phyloP scores from a whole-genome alignment of 192 early-diverging fungal genomes.

The Linnemannia schmuckeri region DNA sequence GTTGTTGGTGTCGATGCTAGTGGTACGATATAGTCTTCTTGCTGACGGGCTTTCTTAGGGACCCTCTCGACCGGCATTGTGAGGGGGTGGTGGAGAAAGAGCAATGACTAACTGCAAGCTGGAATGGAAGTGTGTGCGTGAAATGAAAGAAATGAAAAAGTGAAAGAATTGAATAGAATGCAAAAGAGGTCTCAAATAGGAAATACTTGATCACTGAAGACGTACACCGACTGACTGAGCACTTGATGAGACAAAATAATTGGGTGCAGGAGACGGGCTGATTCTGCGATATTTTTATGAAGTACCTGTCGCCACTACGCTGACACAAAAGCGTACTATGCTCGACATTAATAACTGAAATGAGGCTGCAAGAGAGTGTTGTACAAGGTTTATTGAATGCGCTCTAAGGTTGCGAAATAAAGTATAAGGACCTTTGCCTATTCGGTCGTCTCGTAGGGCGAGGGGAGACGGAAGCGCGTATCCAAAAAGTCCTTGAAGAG shows the following conservation, averaged over 20 bases:
- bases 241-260: too few species aligned
- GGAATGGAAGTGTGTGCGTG: neutral
- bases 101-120: neutral
- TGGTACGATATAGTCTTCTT: neutral
- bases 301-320: too few species aligned
- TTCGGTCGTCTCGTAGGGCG: slow-evolving; percentile 25
- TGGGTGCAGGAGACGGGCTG: too few species aligned
- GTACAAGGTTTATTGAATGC: too few species aligned
- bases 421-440: neutral
- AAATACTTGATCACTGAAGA: too few species aligned
- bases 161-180: neutral
- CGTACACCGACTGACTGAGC: too few species aligned
- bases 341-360: too few species aligned
- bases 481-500: slow-evolving; percentile 36
- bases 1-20: neutral
- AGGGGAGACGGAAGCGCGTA: slow-evolving; percentile 17
- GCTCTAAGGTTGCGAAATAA: neutral
- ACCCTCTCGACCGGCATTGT: neutral
- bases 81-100: neutral
- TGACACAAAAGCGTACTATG: too few species aligned
- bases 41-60: neutral
- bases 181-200: too few species aligned
- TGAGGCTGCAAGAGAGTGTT: too few species aligned
- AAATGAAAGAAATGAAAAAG: neutral
- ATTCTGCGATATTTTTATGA: too few species aligned